These are phyloP conservation scores for Glarea lozoyensis DNA, from an alignment of 495 filamentous ascomycete genomes.

Conservation along the genomic window DNA sequence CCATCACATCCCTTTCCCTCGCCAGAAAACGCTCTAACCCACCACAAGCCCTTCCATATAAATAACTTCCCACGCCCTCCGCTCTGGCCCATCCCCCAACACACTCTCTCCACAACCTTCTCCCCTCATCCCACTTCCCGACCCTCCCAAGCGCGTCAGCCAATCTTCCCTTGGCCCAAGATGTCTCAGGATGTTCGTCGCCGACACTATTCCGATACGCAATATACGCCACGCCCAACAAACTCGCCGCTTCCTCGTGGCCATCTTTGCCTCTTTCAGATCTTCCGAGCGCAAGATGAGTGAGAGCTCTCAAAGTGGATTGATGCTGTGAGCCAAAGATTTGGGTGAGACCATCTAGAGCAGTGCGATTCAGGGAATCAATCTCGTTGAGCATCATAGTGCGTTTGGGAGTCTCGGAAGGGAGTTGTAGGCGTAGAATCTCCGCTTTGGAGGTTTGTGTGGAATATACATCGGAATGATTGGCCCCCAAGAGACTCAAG, in stretches of 20 bases:
- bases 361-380: slow-evolving; percentile 1
- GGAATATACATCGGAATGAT: slow-evolving; percentile 5
- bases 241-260: background rate
- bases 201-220: slow-evolving; percentile 3
- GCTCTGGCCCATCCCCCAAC: slow-evolving; percentile 4
- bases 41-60: slow-evolving; percentile 1
- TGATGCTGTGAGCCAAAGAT: slow-evolving; percentile 12
- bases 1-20: background rate
- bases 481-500: slow-evolving; percentile 1
- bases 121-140: slow-evolving; percentile 1
- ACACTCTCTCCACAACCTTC: slow-evolving; percentile 9
- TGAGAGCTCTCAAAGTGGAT: slow-evolving; percentile 2
- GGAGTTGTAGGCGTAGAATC: slow-evolving; percentile 8
- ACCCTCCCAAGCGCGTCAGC: slow-evolving; percentile 4
- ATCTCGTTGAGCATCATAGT: slow-evolving; percentile 1
- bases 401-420: background rate
- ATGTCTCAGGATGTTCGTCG: slow-evolving; percentile 9
- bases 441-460: slow-evolving; percentile 11
- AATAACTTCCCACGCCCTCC: slow-evolving; percentile 2
- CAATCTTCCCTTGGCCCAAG: slow-evolving; percentile 3
- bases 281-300: slow-evolving; percentile 4
- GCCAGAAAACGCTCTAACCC: slow-evolving; percentile 6
- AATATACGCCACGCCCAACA: background rate
- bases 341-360: slow-evolving; percentile 3
- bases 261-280: background rate